phyloP scores from a whole-genome alignment of 345 rosid genomes.

The Salix udensis region DNA sequence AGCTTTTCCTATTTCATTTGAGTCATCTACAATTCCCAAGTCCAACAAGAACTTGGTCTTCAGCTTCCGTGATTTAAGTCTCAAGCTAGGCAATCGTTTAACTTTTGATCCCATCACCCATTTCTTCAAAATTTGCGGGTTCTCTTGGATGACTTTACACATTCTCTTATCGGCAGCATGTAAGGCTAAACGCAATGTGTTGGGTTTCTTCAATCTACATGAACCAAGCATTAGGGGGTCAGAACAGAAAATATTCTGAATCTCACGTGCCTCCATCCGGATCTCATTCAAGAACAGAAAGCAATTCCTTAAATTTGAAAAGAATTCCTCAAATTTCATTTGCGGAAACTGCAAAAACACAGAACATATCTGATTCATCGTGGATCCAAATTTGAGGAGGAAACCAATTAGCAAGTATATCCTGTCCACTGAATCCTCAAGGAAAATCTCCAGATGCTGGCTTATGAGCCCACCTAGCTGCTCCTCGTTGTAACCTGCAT shows the following conservation, averaged over 20 bases:
- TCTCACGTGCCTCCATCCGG: conserved; percentile 50
- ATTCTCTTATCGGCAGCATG: conserved; percentile 53
- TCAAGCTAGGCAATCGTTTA: conserved; percentile 32
- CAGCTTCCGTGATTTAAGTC: conserved; percentile 24
- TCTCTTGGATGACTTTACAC: conserved; percentile 42
- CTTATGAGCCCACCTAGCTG: conserved; percentile 47
- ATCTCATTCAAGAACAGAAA: conserved; percentile 45
- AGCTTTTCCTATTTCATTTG: conserved; percentile 36
- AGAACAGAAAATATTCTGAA: conserved; percentile 41
- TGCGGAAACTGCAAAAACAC: conserved; percentile 53
- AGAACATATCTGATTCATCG: conserved; percentile 36
- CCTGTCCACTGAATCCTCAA: conserved; percentile 50
- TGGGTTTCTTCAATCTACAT: conserved; percentile 51
- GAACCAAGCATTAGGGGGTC: conserved; percentile 51
- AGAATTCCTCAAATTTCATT: conserved; percentile 39
- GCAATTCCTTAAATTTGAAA: conserved; percentile 52
- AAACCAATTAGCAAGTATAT: conserved; percentile 43
- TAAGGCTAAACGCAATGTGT: conserved; percentile 35
- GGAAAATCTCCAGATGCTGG: conserved; percentile 49
- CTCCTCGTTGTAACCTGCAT: conserved; percentile 29
- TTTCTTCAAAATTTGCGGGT: conserved; percentile 55
- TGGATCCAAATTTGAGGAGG: conserved; percentile 52
- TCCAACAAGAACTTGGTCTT: conserved; percentile 56
- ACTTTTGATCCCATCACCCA: conserved; percentile 39
- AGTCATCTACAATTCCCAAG: conserved; percentile 49